A percentile compares a stretch with the other conserved stretches of the same genome.
These are phyloP conservation scores for Pseudognaphalium luteoalbum DNA, from an alignment of 129 eudicot genomes.

Conservation along the genomic window DNA sequence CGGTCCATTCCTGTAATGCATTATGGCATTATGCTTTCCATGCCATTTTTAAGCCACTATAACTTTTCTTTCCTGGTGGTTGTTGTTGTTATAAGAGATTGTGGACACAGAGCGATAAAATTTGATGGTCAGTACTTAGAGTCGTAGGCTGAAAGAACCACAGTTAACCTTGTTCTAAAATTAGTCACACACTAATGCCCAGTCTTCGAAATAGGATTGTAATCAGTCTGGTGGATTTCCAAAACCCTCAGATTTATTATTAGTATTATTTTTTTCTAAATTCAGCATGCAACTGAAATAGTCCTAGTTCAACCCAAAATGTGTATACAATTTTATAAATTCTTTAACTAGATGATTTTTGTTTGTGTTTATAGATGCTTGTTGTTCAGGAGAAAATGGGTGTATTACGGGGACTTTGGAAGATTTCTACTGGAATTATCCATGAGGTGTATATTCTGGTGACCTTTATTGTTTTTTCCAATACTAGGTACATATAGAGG, in stretches of 20 bases:
- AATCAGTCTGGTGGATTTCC: not conserved
- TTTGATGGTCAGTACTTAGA: not conserved
- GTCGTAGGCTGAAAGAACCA: not conserved
- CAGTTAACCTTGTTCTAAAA: not conserved
- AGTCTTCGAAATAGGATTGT: not conserved
- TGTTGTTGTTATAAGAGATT: not conserved
- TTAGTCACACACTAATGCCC: not conserved
- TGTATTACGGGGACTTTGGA: constrained; percentile 60
- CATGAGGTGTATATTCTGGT: constrained; percentile 50
- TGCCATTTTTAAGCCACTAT: not conserved
- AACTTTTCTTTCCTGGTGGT: not conserved
- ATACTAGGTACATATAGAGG: not conserved
- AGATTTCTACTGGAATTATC: constrained; percentile 75
- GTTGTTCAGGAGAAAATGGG: constrained; percentile 90
- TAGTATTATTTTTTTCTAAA: not conserved
- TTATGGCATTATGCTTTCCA: not conserved
- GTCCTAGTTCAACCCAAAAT: not conserved
- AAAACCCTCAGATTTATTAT: not conserved
- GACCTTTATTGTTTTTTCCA: not conserved
- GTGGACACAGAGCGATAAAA: not conserved
- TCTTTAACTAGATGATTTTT: not conserved
- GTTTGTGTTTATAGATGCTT: constrained; percentile 52
- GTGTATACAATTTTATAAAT: not conserved
- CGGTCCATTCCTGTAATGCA: too few species aligned
- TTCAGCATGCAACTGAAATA: not conserved